Conservation (phyloP, 306 rosid genomes). For the Oemleria cerasiformis region DNA sequence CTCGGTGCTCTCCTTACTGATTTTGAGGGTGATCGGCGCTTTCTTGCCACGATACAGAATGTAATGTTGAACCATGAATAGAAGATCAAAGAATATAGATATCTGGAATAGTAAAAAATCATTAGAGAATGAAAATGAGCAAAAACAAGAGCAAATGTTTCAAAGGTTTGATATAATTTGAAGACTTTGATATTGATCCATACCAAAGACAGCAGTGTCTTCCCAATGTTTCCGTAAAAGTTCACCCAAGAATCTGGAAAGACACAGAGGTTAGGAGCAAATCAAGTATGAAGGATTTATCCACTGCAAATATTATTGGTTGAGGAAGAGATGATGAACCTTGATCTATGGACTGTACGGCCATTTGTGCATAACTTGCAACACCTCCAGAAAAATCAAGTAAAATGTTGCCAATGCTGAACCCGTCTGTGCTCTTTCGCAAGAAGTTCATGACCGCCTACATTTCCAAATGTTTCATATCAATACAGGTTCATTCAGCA, state of each 20-base stretch:
- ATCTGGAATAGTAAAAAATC: conserved; percentile 49
- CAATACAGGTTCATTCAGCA: conserved; percentile 4
- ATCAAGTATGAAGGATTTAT: conserved; percentile 16
- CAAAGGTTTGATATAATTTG: background rate
- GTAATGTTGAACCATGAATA: conserved; percentile 72
- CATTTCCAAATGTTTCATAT: conserved; percentile 6
- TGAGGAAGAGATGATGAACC: conserved; percentile 36
- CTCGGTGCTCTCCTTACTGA: conserved; percentile 33
- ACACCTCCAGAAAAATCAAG: conserved; percentile 77
- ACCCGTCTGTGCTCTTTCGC: conserved; percentile 83
- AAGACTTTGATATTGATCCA: conserved; percentile 10
- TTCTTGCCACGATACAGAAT: conserved; percentile 49
- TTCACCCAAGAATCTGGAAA: conserved; percentile 82
- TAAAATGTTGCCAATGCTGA: conserved; percentile 76
- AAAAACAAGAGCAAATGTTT: background rate
- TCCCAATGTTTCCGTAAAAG: conserved; percentile 83
- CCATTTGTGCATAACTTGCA: conserved; percentile 74
- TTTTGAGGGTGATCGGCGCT: conserved; percentile 21
- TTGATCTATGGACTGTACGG: conserved; percentile 86
- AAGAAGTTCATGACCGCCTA: conserved; percentile 76
- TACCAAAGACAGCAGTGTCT: conserved; percentile 78
- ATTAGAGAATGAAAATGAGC: background rate
- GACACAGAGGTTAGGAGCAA: conserved; percentile 13
- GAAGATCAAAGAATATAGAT: conserved; percentile 66
- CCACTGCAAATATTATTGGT: background rate